phyloP scores from a whole-genome alignment of 441 rosid species.

The Brassica balearica region DNA sequence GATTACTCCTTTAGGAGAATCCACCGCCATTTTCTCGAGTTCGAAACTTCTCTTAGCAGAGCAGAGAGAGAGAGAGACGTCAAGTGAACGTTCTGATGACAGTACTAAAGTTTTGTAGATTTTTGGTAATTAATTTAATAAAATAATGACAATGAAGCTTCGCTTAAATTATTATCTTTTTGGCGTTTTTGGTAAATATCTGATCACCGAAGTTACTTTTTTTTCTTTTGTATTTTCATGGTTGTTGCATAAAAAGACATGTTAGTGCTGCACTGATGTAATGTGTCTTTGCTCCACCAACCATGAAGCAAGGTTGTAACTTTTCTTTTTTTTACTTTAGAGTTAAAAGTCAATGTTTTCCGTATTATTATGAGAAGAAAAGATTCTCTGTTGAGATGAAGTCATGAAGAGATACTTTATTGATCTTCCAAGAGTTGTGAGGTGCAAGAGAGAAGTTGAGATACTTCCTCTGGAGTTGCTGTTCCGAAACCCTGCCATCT shows the following conservation, averaged over 20 bases:
- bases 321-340: not conserved
- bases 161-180: not conserved
- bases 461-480: conserved; percentile 72
- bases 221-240: not conserved
- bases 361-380: not conserved
- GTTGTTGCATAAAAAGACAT: not conserved
- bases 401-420: too few species aligned
- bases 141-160: not conserved
- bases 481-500: conserved; percentile 92
- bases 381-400: not conserved
- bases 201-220: not conserved
- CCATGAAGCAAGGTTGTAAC: not conserved
- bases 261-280: conserved; percentile 11
- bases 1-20: conserved; percentile 43
- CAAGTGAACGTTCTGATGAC: conserved; percentile 45
- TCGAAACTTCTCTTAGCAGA: not conserved
- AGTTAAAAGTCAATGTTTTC: not conserved
- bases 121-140: conserved; percentile 23
- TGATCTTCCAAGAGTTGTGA: conserved; percentile 48
- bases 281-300: conserved; percentile 15
- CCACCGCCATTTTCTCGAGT: conserved; percentile 45
- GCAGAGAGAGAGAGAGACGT: conserved; percentile 33
- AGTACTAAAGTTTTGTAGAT: conserved; percentile 14
- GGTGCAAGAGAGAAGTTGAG: conserved; percentile 79
- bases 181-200: conserved; percentile 1